Percentiles rank a stretch among this genome's conserved stretches.
Evolutionary conservation across 1,284 basidiomycete genomes (phyloP).

Genomic region (Ceratobasidium sp.): DNA sequence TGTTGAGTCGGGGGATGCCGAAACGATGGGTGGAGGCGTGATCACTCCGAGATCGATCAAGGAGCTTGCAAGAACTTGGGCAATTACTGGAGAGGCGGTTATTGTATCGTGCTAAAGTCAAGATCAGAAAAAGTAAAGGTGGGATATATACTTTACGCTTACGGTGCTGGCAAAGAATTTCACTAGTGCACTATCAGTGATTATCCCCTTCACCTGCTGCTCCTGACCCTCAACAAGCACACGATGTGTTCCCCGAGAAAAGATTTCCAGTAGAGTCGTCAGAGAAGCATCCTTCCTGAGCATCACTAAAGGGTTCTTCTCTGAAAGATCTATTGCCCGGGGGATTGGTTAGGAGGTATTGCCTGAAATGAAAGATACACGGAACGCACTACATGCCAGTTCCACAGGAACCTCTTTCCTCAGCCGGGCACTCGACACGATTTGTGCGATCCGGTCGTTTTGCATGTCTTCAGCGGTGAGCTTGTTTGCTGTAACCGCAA

Average conservation of each 20-base stretch:
- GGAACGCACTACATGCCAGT: constrained; percentile 78
- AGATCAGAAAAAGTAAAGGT: background rate
- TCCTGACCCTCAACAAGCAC: constrained; percentile 53
- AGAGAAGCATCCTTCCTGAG: constrained; percentile 74
- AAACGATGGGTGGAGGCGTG: constrained; percentile 48
- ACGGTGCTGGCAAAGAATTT: constrained; percentile 46
- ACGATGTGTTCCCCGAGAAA: constrained; percentile 78
- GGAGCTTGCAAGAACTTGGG: constrained; percentile 39
- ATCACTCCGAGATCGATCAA: constrained; percentile 43
- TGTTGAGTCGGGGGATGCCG: constrained; percentile 48
- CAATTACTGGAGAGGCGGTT: constrained; percentile 32
- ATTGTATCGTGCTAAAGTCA: constrained; percentile 37
- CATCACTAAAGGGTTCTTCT: constrained; percentile 80
- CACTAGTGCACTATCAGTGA: constrained; percentile 49
- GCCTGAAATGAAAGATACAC: constrained; percentile 12
- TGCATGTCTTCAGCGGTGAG: constrained; percentile 71
- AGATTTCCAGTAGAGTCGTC: constrained; percentile 72
- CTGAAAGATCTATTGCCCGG: constrained; percentile 74
- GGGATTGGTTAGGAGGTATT: background rate
- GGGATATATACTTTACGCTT: constrained; percentile 1
- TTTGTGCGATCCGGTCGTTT: constrained; percentile 72
- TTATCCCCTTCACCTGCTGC: constrained; percentile 47
- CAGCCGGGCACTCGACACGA: constrained; percentile 77
- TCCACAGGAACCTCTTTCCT: constrained; percentile 76
- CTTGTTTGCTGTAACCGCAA: constrained; percentile 81